Evolutionary conservation across 2,329 filamentous ascomycete genomes (phyloP).

Genomic region (Thelonectria olida): DNA sequence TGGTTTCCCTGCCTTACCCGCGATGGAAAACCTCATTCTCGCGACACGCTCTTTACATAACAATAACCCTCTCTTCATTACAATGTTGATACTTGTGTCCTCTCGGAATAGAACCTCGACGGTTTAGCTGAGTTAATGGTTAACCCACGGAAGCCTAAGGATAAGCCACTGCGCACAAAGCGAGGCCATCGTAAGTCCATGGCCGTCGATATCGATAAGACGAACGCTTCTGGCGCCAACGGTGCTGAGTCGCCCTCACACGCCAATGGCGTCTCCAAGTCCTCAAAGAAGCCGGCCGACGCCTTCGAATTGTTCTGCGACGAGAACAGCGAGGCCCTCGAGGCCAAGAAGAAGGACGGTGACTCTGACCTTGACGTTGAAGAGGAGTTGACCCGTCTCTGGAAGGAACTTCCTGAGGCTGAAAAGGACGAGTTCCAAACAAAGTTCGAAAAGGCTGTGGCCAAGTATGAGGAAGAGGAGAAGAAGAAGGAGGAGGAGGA

Average conservation of each 20-base stretch:
- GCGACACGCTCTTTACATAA: conserved; percentile 27
- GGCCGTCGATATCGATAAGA: conserved; percentile 55
- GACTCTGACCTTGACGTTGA: conserved; percentile 53
- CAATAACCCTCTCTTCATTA: conserved; percentile 31
- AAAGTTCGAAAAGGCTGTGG: conserved; percentile 41
- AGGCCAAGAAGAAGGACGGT: conserved; percentile 53
- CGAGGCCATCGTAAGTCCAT: conserved; percentile 73
- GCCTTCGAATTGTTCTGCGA: conserved; percentile 66
- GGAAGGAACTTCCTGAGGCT: conserved; percentile 61
- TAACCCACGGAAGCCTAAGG: conserved; percentile 70
- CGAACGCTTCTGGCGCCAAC: conserved; percentile 50
- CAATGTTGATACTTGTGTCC: conserved; percentile 48
- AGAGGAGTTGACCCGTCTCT: conserved; percentile 63
- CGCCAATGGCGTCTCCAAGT: conserved; percentile 55
- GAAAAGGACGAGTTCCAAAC: conserved; percentile 60
- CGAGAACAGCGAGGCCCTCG: conserved; percentile 56
- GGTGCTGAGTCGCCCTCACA: conserved; percentile 60
- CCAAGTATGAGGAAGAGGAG: conserved; percentile 38
- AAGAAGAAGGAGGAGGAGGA: conserved; percentile 40
- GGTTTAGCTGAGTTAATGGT: conserved; percentile 45
- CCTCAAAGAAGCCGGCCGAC: conserved; percentile 54
- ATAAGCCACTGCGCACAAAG: conserved; percentile 80
- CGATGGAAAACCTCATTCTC: conserved; percentile 29
- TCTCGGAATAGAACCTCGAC: conserved; percentile 45
- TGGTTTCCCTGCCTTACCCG: neutral